These are phyloP conservation scores for Aspergillus diversus DNA, from an alignment of 495 filamentous ascomycete species.

Conservation along the genomic window DNA sequence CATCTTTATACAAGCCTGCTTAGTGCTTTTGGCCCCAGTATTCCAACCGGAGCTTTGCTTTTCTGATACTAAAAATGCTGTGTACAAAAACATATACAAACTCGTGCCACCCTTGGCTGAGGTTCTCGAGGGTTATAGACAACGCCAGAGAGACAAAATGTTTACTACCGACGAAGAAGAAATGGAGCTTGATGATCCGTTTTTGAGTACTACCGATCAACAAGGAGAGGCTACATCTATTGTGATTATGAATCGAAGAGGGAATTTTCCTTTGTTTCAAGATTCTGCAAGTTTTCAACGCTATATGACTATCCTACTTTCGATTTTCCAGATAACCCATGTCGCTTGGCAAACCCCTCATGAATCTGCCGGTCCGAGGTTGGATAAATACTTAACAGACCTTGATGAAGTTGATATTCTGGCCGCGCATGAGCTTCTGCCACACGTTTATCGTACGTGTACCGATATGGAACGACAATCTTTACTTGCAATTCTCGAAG, in stretches of 20 bases:
- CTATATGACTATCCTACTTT: constrained; percentile 42
- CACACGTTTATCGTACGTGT: no score
- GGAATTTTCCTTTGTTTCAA: constrained; percentile 30
- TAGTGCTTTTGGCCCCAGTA: constrained; percentile 39
- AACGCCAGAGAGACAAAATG: constrained; percentile 28
- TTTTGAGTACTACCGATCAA: constrained; percentile 60
- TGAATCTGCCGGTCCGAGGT: constrained; percentile 38
- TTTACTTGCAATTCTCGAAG: constrained; percentile 50
- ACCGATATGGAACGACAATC: constrained; percentile 34
- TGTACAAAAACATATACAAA: constrained; percentile 28
- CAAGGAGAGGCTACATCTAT: constrained; percentile 28
- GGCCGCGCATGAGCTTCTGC: constrained; percentile 41
- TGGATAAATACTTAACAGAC: constrained; percentile 61
- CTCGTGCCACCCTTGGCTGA: constrained; percentile 36
- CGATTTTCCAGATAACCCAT: constrained; percentile 35
- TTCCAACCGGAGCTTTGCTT: constrained; percentile 30
- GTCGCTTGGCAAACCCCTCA: constrained; percentile 36
- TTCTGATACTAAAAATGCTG: constrained; percentile 16
- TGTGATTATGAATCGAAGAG: constrained; percentile 33
- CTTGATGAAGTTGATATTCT: constrained; percentile 65
- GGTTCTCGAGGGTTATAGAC: constrained; percentile 48
- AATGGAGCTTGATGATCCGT: constrained; percentile 81
- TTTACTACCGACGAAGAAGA: constrained; percentile 47
- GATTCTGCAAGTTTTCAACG: constrained; percentile 42
- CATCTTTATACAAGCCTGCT: constrained; percentile 35